These are phyloP conservation scores for Halophytophthora batemanensis DNA, from an alignment of 352 stramenopile genomes.

Conservation along the genomic window DNA sequence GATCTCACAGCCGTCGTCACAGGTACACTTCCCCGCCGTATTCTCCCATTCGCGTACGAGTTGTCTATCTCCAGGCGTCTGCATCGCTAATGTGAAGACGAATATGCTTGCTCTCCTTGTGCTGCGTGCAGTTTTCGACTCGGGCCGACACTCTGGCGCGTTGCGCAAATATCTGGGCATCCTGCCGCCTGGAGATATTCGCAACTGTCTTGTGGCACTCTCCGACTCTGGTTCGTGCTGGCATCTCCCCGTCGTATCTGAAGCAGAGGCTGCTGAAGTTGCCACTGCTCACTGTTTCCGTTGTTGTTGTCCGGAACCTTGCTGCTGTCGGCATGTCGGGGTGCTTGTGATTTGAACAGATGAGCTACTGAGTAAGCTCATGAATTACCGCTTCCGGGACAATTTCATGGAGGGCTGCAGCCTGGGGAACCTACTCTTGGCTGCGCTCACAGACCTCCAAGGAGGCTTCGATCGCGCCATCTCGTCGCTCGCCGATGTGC, in stretches of 20 bases:
- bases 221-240: slow-evolving; percentile 64
- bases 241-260: neutral
- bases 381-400: slow-evolving; percentile 87
- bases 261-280: neutral
- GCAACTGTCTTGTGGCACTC: slow-evolving; percentile 82
- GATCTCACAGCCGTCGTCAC: slow-evolving; percentile 86
- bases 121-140: slow-evolving; percentile 65
- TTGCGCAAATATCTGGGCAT: slow-evolving; percentile 84
- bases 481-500: slow-evolving; percentile 78
- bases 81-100: too few species aligned
- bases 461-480: slow-evolving; percentile 79
- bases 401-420: slow-evolving; percentile 88
- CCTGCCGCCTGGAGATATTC: slow-evolving; percentile 78
- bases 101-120: neutral
- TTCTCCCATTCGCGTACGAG: neutral
- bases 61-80: too few species aligned
- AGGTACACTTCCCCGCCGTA: slow-evolving; percentile 20
- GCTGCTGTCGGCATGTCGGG: neutral
- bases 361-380: slow-evolving; percentile 83
- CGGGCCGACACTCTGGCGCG: slow-evolving; percentile 71
- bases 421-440: slow-evolving; percentile 76
- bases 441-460: slow-evolving; percentile 79
- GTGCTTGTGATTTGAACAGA: slow-evolving; percentile 28
- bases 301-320: neutral
- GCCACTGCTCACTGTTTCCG: neutral